Evolutionary conservation across 768 basidiomycete species (phyloP), one percentile per base, ranked within the genome.

Genomic region (Mycena polygramma): DNA sequence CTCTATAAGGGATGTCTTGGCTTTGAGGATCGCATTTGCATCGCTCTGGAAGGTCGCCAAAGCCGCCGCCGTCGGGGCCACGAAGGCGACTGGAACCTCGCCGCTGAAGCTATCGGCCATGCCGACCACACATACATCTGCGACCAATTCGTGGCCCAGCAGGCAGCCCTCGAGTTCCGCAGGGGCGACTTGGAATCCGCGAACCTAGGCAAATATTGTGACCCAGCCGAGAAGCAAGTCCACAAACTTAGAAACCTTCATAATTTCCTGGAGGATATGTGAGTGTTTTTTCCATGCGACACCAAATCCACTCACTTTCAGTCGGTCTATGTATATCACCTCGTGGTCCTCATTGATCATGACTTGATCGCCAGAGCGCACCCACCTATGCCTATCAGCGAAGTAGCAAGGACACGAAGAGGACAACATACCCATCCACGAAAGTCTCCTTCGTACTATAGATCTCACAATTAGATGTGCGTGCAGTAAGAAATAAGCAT

Each of bases 1-100:
- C 48, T 59, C 57, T 49, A 67, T 67, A 22, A 67, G 59, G 26
- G 49, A 66, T 5, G 24, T 17, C 36, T 74, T 74, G 26, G 73
- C 63, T 39, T 65, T 26, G 4, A 11, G 7, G 36, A 37, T 48
- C 4, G 45, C 57, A 9, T 52, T 19, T 17, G 63, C 43, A 65
- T 66, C 74, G 46, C 30, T 57, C 39, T 64, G 41, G 69, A 73
- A 69, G 24, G 79, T 76, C 57, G 72, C 72, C 36, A 75, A 69
- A 7, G 86, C 81, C 8, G 78, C 75, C 17, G 65, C 46, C 24
- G 77, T 77, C 26, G 84, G 81, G 22, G 84, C 84, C 19, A 89
- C 82, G 74, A 87, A 89, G 3, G 89, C 88, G 11, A 88, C 73
- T 3, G 89, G 88, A 7, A 86, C 70, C 71, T 90, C 88, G 19